phyloP scores from a whole-genome alignment of 805 yeast species.

The Ogataea wickerhamii region DNA sequence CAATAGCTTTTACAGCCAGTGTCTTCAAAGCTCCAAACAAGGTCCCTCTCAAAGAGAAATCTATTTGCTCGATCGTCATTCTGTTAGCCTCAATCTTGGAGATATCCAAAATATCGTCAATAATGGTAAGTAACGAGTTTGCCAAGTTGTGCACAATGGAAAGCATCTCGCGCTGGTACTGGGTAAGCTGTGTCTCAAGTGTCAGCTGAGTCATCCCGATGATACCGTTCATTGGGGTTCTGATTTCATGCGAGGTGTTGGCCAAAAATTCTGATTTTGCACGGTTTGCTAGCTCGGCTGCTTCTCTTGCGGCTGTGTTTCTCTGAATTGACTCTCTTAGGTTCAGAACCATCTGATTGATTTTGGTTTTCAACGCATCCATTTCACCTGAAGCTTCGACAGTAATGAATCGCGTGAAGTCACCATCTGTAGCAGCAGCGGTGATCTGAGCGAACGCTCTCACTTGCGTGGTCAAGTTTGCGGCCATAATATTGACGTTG shows the following conservation, averaged over 20 bases:
- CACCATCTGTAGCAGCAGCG: slow-evolving; percentile 93
- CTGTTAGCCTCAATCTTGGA: slow-evolving; percentile 91
- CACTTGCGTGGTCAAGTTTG: slow-evolving; percentile 88
- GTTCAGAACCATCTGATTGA: slow-evolving; percentile 80
- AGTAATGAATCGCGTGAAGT: slow-evolving; percentile 83
- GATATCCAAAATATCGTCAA: slow-evolving; percentile 87
- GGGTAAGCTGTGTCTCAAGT: slow-evolving; percentile 82
- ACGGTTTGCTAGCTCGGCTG: slow-evolving; percentile 86
- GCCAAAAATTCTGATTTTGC: slow-evolving; percentile 90
- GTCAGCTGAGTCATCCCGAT: slow-evolving; percentile 91
- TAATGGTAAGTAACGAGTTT: slow-evolving; percentile 77
- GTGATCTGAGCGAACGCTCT: slow-evolving; percentile 92
- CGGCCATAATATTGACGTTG: slow-evolving; percentile 90
- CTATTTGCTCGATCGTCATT: slow-evolving; percentile 89
- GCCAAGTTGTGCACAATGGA: slow-evolving; percentile 87
- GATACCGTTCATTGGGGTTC: slow-evolving; percentile 92
- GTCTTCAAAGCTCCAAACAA: slow-evolving; percentile 89
- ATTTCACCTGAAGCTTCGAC: slow-evolving; percentile 92
- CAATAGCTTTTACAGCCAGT: slow-evolving; percentile 84
- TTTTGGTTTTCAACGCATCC: slow-evolving; percentile 64
- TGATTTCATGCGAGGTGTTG: slow-evolving; percentile 81
- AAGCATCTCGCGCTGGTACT: slow-evolving; percentile 88
- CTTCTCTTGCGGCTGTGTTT: slow-evolving; percentile 90
- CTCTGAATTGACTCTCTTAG: slow-evolving; percentile 86
- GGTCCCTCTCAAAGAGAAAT: slow-evolving; percentile 80